Base-by-base conservation (phyloP, 345 rosid genomes). In the Balakata baccata region DNA sequence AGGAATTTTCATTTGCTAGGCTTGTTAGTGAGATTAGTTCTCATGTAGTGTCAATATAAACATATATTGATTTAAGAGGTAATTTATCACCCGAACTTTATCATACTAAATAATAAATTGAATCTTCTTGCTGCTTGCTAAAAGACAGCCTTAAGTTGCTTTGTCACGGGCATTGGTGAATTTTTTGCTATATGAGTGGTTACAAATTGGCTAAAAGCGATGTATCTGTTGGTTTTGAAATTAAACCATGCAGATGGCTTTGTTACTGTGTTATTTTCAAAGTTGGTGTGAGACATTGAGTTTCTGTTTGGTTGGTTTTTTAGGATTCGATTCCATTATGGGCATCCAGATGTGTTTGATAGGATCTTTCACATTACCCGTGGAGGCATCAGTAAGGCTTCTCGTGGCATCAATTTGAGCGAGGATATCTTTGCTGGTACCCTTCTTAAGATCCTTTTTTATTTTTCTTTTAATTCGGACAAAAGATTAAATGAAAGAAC, bases 401-500 rank as follows among this genome's bases (percentile, higher is more conserved):
- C 99, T 72, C 88, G 87, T 37, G 97, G 96, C 74, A 89, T 95
- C 88, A 91, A 95, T 75, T 87, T 92, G 78, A 95, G 99, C 59
- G 98, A 95, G 88, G 99, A 95, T 77, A 95, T 95, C 71, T 95
- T 95, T 81, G 99, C 99, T 29, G 99, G 99, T 92, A 86, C 61
- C 49, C 46, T 66, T 73, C 78, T 76, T 49, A 49, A 68, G n/a
- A 39, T 62, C 18, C 49, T 13, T 52, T 57, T 60, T 68, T 22
- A n/a, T 29, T 29, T 29, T 29, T 29, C 6, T 22, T 8, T 73
- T 23, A 14, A 22, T 29, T 14, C 7, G 18, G 47, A 68, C 34
- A 13, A 54, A 59, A 7, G 51, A 68, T 51, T 64, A 53, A 23
- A 20, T 39, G 39, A 23, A 75, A 3, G 41, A 23, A 68, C 1